Evolutionary conservation across 1,284 basidiomycete genomes (phyloP), one percentile per base, ranked within the genome.

Genomic region (Sporisorium graminicola): DNA sequence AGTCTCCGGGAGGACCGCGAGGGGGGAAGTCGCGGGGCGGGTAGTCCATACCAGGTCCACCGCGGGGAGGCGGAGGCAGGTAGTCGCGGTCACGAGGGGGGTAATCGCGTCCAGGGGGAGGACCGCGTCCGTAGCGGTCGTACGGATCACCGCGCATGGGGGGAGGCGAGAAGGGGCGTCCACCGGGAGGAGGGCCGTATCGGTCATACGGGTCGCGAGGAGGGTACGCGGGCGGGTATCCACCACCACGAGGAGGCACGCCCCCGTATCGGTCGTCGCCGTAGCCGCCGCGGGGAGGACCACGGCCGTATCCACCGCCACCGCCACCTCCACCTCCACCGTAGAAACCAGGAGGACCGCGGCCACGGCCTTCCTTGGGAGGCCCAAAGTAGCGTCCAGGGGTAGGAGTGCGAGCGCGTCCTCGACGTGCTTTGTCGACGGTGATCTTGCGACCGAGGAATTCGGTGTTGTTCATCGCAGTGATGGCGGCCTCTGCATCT

Each of bases 351-450:
- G 71, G 51, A 60, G 73, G 72, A 37, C 56, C 59, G 55, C 79
- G 90, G 90, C 86, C 65, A 92, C 68, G 64, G 61, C 89, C 88
- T 51, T 91, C 89, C 87, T 95, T 94, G 60, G 94, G 92, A 43
- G 94, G 94, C 0, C 94, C 94, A 78, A 93, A 94, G 90, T 98
- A 98, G 65, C 92, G 89, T 52, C 95, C 95, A 16, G 95, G 95
- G 13, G 95, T 98, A 4, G 95, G 95, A 7, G 95, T 98, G 74
- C 95, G 90, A 22, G 95, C 94, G 79, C 95, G 92, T 65, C 92
- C 94, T 83, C 95, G 92, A 73, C 94, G 93, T 82, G 95, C 95
- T 93, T 93, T 95, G 87, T 95, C 93, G 35, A 98, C 93, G 65
- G 89, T 92, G 59, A 95, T 89, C 37, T 89, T 88, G 87, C 95